Evolutionary conservation across 257 asterid species (phyloP), one percentile per base, ranked within the genome.

Genomic region (Solanum ahanhuiri): DNA sequence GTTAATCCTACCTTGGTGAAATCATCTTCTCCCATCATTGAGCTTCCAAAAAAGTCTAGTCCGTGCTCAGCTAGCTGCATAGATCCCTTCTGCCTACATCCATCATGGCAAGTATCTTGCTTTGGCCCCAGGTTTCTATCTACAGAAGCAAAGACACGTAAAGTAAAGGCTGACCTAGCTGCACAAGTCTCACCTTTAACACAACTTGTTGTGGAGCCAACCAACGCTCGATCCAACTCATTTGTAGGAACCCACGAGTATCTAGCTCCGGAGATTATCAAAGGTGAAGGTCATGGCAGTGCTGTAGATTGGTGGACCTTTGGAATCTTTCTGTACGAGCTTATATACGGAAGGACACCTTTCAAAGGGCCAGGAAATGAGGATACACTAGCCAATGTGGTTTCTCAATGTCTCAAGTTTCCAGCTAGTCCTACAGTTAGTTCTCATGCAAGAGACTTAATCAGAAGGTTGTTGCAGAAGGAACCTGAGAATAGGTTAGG

Each of bases 281-380:
- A 94, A n/a, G 97, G 95, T 0, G 97, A 94, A 83, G 96, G 97
- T 3, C 97, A 94, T 60, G 97, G 97, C 9, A 94, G 91, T 28
- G 93, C 96, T 2, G 97, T 94, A 25, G 97, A 94, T 72, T 94
- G 97, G 97, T 94, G 97, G 97, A 94, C 97, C 4, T 34, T 93
- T 7, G 97, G 97, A 43, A 89, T 93, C 33, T 93, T 94, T 85
- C 89, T 94, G 11, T 94, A 91, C 10, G 97, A 94, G 86, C 75
- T 94, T 76, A 86, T 93, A 75, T 93, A 93, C 10, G 96, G 97
- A 0, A 90, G 89, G 83, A 94, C 97, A 9, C 97, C 97, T 22
- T 94, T 94, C 54, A 90, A 93, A 54, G 97, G 97, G 20, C 11
- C 82, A 83, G 94, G 88, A 45, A 93, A 94, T 22, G 97, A 93